Conservation (phyloP, 192 early-diverging fungal species). For the Neocallimastix lanati region DNA sequence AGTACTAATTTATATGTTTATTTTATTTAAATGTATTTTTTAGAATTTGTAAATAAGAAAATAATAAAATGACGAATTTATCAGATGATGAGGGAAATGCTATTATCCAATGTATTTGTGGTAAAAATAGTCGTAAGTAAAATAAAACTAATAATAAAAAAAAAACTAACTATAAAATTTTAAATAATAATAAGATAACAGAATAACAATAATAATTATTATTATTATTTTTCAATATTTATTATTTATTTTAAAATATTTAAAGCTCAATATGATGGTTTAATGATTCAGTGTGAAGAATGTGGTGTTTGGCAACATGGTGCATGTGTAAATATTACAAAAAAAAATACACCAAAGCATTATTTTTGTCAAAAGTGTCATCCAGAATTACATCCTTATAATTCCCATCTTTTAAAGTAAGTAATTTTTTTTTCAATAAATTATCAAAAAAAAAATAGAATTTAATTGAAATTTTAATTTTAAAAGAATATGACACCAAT, state of each 20-base stretch:
- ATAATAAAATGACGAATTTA: not conserved
- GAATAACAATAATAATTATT: no score
- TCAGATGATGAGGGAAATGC: not conserved
- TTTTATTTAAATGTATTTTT: no score
- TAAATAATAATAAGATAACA: no score
- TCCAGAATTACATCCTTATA: not conserved
- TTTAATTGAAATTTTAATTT: no score
- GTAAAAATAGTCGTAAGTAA: not conserved
- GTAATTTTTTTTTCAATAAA: not conserved
- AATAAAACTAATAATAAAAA: no score
- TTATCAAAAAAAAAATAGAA: no score
- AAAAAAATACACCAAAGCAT: slow-evolving; percentile 62
- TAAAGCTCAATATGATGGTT: slow-evolving; percentile 2
- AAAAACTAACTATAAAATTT: no score
- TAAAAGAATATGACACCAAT: no score
- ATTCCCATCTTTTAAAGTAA: not conserved
- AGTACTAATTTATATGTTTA: no score
- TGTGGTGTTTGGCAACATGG: slow-evolving; percentile 91
- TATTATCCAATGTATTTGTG: not conserved
- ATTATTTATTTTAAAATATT: no score
- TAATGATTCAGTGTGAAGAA: slow-evolving; percentile 84
- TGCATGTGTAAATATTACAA: slow-evolving; percentile 64
- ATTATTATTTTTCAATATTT: no score
- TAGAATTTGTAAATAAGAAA: no score
- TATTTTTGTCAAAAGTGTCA: slow-evolving; percentile 83